Percentiles rank a stretch among this genome's conserved stretches.
phyloP scores from a whole-genome alignment of 2,329 filamentous ascomycete genomes.

The Ceratocystis huliohia region DNA sequence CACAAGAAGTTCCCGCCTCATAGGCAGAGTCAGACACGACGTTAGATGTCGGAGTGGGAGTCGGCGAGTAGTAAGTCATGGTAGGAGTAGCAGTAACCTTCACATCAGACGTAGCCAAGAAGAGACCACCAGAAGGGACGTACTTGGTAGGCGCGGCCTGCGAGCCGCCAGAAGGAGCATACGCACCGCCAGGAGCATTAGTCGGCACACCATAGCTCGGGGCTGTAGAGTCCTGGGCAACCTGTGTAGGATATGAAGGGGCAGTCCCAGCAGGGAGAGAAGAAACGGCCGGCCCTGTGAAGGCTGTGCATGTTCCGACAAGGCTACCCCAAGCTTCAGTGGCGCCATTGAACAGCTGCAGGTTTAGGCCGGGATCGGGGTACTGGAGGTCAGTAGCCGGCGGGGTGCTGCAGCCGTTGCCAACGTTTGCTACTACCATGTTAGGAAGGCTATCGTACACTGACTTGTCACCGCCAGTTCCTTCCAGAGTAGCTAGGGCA shows the following conservation, averaged over 20 bases:
- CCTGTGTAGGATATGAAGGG: conserved; percentile 24
- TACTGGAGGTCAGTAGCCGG: conserved; percentile 44
- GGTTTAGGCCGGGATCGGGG: conserved; percentile 46
- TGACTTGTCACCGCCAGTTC: conserved; percentile 35
- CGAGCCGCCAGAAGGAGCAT: neutral
- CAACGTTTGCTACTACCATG: conserved; percentile 57
- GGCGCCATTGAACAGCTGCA: conserved; percentile 36
- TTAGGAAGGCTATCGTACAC: conserved; percentile 53
- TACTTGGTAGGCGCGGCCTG: conserved; percentile 20
- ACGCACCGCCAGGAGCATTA: neutral
- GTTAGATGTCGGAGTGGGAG: conserved; percentile 13
- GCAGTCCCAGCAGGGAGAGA: conserved; percentile 23
- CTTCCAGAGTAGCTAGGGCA: conserved; percentile 56
- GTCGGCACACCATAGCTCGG: conserved; percentile 2
- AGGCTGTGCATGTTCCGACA: conserved; percentile 23
- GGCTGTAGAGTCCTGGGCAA: conserved; percentile 21
- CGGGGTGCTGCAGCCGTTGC: conserved; percentile 40
- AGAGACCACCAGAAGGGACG: conserved; percentile 30
- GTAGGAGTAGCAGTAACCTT: conserved; percentile 21
- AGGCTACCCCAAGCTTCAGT: conserved; percentile 28
- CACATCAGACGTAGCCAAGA: conserved; percentile 28
- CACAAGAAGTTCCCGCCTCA: conserved; percentile 23
- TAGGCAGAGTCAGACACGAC: conserved; percentile 17
- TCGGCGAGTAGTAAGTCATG: neutral
- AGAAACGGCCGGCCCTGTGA: conserved; percentile 24